Conservation (phyloP, 176 grass and related monocot genomes). For the Eleusine indica region DNA sequence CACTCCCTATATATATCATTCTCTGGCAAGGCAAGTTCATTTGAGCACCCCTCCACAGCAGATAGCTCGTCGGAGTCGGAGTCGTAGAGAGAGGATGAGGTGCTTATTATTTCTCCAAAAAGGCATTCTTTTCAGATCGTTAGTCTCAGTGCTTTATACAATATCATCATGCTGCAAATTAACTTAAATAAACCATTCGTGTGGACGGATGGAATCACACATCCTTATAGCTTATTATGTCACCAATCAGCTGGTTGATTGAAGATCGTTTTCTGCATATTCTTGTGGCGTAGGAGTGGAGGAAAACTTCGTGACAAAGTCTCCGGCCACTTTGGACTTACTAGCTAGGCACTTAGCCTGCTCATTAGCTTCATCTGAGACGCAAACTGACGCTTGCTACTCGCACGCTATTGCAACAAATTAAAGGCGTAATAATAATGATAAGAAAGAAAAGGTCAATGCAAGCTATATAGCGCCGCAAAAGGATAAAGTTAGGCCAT, state of each 20-base stretch:
- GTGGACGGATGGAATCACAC: no score
- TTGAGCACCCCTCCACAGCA: no score
- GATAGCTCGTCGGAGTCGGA: no score
- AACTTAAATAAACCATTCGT: no score
- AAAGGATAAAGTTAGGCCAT: neutral
- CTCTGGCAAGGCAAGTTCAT: no score
- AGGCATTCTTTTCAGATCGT: no score
- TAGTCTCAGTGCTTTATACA: no score
- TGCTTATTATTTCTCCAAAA: no score
- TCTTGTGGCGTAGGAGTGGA: conserved; percentile 39
- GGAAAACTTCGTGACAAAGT: conserved; percentile 35
- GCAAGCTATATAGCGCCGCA: neutral
- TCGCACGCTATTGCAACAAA: neutral
- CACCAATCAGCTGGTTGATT: neutral
- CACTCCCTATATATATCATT: no score
- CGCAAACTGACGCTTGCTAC: conserved; percentile 7
- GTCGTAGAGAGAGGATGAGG: no score
- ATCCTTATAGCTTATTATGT: neutral
- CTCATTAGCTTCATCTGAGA: neutral
- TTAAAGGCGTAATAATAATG: neutral
- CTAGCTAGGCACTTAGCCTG: neutral
- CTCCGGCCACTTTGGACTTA: conserved; percentile 34
- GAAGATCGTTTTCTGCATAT: neutral
- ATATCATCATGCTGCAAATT: no score
- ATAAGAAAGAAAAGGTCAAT: neutral